A percentile compares a stretch with the other conserved stretches of the same genome.
These are phyloP conservation scores for Magnolia changhungtana DNA, from an alignment of 164 flowering plant species.

Conservation along the genomic window DNA sequence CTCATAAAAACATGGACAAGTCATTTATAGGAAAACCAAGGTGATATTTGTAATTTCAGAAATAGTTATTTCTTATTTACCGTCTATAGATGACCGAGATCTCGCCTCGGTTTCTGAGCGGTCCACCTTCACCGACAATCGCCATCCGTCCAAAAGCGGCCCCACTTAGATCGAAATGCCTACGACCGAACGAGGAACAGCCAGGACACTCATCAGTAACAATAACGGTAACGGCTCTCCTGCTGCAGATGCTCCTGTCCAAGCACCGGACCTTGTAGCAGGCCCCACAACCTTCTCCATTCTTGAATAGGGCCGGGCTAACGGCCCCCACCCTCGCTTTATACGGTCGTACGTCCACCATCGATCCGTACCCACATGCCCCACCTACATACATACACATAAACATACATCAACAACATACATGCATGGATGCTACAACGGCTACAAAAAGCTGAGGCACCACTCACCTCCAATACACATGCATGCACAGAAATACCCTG, in stretches of 20 bases:
- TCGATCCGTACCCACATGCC: slow-evolving; percentile 93
- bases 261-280: slow-evolving; percentile 89
- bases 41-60: no score
- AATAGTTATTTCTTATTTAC: slow-evolving; percentile 27
- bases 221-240: slow-evolving; percentile 82
- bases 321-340: slow-evolving; percentile 90
- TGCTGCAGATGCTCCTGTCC: slow-evolving; percentile 65
- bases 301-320: slow-evolving; percentile 71
- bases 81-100: slow-evolving; percentile 63
- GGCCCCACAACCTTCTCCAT: slow-evolving; percentile 94
- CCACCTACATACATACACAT: slow-evolving; percentile 56
- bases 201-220: slow-evolving; percentile 94
- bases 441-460: neutral
- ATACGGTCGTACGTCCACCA: slow-evolving; percentile 84
- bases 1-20: neutral
- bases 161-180: slow-evolving; percentile 94
- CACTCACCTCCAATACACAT: no score
- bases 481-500: no score
- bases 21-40: neutral
- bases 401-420: neutral
- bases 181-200: slow-evolving; percentile 46
- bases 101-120: slow-evolving; percentile 77
- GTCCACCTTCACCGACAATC: slow-evolving; percentile 46
- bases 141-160: slow-evolving; percentile 94
- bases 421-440: neutral